Conservation (phyloP, 352 stramenopile genomes). For the Globisporangium megalacanthum region DNA sequence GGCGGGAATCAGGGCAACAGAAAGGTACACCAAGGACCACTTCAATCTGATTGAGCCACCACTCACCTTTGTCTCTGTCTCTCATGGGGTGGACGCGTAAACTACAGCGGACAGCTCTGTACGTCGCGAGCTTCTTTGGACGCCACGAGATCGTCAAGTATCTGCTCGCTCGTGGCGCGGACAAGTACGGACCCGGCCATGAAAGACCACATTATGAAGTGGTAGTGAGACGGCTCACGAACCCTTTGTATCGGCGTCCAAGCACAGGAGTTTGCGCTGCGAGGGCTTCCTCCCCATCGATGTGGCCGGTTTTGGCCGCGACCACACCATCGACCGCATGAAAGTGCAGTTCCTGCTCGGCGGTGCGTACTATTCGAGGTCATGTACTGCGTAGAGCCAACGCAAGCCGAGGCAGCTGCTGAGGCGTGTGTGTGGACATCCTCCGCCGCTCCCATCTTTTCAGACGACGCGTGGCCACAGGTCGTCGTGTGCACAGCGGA, state of each 20-base stretch:
- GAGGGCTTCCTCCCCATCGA: constrained; percentile 34
- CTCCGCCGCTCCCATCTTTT: no score
- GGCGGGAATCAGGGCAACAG: constrained; percentile 6
- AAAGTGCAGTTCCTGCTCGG: constrained; percentile 53
- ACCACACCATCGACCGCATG: constrained; percentile 49
- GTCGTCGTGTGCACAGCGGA: constrained; percentile 15
- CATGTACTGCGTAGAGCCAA: no score
- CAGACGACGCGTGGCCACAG: constrained; percentile 11
- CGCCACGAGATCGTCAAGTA: constrained; percentile 42
- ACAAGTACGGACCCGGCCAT: constrained; percentile 31
- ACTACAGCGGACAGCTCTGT: constrained; percentile 46
- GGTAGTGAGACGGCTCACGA: no score
- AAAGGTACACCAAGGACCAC: constrained; percentile 10
- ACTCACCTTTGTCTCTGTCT: no score
- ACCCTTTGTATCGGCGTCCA: no score
- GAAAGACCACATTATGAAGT: no score
- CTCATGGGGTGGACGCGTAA: neutral
- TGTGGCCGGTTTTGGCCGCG: constrained; percentile 38
- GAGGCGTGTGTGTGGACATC: no score
- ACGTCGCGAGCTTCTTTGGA: constrained; percentile 63
- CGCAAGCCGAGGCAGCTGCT: no score
- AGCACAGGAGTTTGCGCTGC: constrained; percentile 46
- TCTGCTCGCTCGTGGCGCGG: constrained; percentile 47
- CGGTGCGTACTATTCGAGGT: constrained; percentile 23
- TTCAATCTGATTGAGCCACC: constrained; percentile 1